These are phyloP conservation scores for Chaetomium sp. DNA, from an alignment of 2,329 filamentous ascomycete genomes.

Conservation along the genomic window DNA sequence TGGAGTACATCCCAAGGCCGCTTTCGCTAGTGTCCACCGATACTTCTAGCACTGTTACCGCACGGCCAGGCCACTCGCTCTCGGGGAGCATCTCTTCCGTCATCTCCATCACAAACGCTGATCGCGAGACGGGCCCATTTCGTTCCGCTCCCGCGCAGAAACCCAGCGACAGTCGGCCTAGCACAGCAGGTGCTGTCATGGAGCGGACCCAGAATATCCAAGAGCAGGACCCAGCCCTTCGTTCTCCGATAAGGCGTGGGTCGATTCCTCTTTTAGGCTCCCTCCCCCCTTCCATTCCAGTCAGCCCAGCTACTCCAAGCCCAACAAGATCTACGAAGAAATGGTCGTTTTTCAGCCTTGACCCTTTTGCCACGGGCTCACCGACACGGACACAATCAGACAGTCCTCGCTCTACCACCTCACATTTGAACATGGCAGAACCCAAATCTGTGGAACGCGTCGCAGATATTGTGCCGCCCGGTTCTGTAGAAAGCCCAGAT, in stretches of 20 bases:
- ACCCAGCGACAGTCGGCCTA: conserved; percentile 59
- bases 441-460: conserved; percentile 44
- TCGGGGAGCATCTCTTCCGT: conserved; percentile 81
- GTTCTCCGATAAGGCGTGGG: conserved; percentile 56
- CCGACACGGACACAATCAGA: conserved; percentile 51
- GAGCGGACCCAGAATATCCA: conserved; percentile 51
- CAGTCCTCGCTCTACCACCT: conserved; percentile 52
- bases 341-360: conserved; percentile 65
- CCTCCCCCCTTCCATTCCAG: conserved; percentile 42
- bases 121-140: conserved; percentile 44
- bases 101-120: conserved; percentile 59
- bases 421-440: conserved; percentile 37
- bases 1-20: conserved; percentile 82
- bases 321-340: conserved; percentile 57
- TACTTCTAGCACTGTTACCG: conserved; percentile 74
- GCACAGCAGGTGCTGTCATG: conserved; percentile 71
- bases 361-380: conserved; percentile 53
- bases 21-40: conserved; percentile 83
- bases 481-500: conserved; percentile 28
- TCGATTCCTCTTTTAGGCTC: conserved; percentile 59
- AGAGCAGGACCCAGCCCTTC: conserved; percentile 38
- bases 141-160: conserved; percentile 46
- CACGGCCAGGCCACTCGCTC: conserved; percentile 69
- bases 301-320: conserved; percentile 47
- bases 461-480: conserved; percentile 37